Evolutionary conservation across 2,329 filamentous ascomycete species (phyloP), one percentile per base, ranked within the genome.

Genomic region (Thielaviopsis euricoi): DNA sequence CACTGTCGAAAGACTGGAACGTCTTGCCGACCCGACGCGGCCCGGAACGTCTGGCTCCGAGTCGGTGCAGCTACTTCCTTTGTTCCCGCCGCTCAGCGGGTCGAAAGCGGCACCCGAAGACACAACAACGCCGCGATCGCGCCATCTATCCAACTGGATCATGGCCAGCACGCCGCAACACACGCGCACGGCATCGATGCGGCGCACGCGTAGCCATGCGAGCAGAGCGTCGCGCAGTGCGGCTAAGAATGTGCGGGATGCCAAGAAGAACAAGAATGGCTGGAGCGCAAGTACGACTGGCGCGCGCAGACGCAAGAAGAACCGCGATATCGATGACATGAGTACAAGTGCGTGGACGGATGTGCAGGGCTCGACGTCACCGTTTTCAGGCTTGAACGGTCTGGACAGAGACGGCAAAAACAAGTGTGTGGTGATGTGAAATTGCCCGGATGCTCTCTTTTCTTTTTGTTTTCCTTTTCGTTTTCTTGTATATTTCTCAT

Each of bases 221-320:
- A 77, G 80, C 48, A 40, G 59, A 9, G 59, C 59, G n/a, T 51
- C 58, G 64, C 71, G 79, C 26, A 81, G 79, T 58, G 80, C 80
- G 6, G 75, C 79, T 10, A 82, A 78, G 68, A 84, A 83, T 62
- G 78, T 83, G 26, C 73, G 76, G 19, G 80, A 83, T 61, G 80
- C 80, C 59, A 69, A 71, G 61, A 74, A 71, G 63, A 69, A 69
- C 54, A 72, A 68, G 10, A 59, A 53, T 25, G 17, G 22, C 37
- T 55, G 37, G 52, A 53, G 33, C 12, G 58, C 51, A 2, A 58
- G 58, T 33, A 58, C 50, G 17, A 53, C 52, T 6, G 59, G 55
- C 15, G 57, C 37, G 4, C 23, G 37, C 7, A 37, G 46, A 61
- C 71, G 68, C 63, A 69, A 69, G 57, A 66, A 66, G 54, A 61